Evolutionary conservation across 805 yeast species (phyloP).

Genomic region (Starmera caribaea): DNA sequence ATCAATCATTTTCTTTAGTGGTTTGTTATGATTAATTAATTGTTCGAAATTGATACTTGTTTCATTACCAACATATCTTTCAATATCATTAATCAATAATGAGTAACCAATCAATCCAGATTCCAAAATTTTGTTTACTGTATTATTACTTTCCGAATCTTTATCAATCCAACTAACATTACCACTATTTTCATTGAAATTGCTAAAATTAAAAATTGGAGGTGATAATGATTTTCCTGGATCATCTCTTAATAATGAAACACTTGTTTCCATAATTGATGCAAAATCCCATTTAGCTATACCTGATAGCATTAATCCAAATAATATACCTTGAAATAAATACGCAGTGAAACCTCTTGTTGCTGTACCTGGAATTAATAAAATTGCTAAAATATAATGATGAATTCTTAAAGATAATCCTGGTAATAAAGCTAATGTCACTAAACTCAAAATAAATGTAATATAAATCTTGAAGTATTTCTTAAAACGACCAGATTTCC

Average conservation of each 20-base stretch:
- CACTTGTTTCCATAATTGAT: conserved; percentile 71
- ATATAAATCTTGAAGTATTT: conserved; percentile 49
- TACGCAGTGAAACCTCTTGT: conserved; percentile 64
- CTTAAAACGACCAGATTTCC: conserved; percentile 67
- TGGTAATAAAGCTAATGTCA: conserved; percentile 42
- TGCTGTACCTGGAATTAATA: conserved; percentile 76
- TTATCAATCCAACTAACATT: conserved; percentile 19
- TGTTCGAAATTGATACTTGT: conserved; percentile 32
- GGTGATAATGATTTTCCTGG: conserved; percentile 46
- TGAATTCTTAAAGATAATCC: conserved; percentile 69
- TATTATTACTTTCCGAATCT: conserved; percentile 6
- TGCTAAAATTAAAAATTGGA: conserved; percentile 29
- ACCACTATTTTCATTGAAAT: conserved; percentile 8
- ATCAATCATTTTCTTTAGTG: conserved; percentile 20
- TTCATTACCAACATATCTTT: conserved; percentile 52
- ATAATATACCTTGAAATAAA: conserved; percentile 71
- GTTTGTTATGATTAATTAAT: conserved; percentile 22
- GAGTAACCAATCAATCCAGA: conserved; percentile 43
- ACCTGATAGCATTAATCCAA: conserved; percentile 79
- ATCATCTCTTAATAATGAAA: conserved; percentile 61
- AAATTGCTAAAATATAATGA: conserved; percentile 72
- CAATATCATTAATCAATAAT: conserved; percentile 69
- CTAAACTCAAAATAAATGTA: conserved; percentile 31
- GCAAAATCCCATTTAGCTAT: conserved; percentile 92
- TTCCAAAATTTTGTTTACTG: conserved; percentile 13